Evolutionary conservation across 2,329 filamentous ascomycete genomes (phyloP).

Genomic region (Amphichorda felina): DNA sequence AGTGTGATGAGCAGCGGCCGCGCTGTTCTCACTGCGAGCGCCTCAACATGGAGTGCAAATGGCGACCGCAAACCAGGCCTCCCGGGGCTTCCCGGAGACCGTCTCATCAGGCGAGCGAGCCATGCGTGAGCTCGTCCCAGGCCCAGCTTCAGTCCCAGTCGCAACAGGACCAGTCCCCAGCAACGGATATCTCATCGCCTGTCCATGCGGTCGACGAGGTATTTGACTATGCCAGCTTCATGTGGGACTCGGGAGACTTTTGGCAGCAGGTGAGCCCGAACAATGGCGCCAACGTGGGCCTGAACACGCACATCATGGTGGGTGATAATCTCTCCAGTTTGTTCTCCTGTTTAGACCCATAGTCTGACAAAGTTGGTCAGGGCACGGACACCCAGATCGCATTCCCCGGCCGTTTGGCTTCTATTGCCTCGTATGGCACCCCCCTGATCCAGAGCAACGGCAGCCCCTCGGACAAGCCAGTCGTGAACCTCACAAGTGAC

Average conservation of each 20-base stretch:
- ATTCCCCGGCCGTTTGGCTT: background rate
- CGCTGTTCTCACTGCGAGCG: conserved; percentile 7
- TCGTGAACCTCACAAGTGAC: conserved; percentile 7
- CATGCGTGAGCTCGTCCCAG: no score
- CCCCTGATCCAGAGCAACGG: conserved; percentile 7
- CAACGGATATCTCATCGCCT: background rate
- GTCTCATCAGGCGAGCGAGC: background rate
- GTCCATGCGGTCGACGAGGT: conserved; percentile 18
- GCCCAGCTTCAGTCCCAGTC: no score
- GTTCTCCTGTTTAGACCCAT: background rate
- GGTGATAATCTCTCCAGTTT: background rate
- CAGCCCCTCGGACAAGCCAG: conserved; percentile 4
- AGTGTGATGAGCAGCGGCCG: conserved; percentile 6
- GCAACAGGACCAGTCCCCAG: background rate
- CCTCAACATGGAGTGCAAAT: conserved; percentile 18
- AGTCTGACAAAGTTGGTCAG: background rate
- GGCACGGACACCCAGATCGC: conserved; percentile 5
- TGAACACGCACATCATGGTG: background rate
- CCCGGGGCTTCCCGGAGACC: background rate
- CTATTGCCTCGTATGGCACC: background rate
- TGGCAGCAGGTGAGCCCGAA: conserved; percentile 20
- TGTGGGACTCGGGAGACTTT: conserved; percentile 25
- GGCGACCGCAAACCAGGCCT: conserved; percentile 12
- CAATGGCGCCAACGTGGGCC: conserved; percentile 9
- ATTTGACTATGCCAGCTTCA: conserved; percentile 35